Evolutionary conservation across 73 alveolate genomes (phyloP).

Genomic region (Strombidium stylifer): DNA sequence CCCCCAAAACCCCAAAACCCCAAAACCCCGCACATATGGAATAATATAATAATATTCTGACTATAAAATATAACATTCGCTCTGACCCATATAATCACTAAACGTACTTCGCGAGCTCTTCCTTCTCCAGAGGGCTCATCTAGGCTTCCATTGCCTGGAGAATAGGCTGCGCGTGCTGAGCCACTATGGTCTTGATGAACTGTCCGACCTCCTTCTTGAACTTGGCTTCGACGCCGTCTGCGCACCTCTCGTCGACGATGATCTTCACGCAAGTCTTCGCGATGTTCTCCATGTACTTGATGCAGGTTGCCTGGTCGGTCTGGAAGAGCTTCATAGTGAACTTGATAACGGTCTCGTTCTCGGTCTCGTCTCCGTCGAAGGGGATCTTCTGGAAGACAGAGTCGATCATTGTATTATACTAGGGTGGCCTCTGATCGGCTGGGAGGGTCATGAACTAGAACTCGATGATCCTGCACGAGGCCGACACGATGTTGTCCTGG

Average conservation of each 20-base stretch:
- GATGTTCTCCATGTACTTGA: conserved; percentile 41
- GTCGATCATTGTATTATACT: neutral
- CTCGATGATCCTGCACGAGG: conserved; percentile 41
- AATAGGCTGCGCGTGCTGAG: conserved; percentile 6
- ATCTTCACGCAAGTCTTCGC: conserved; percentile 42
- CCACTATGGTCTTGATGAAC: conserved; percentile 13
- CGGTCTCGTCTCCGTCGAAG: conserved; percentile 49
- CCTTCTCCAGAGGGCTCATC: conserved; percentile 41
- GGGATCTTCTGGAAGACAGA: conserved; percentile 42
- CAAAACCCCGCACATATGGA: neutral
- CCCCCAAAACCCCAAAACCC: neutral
- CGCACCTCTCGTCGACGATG: conserved; percentile 32
- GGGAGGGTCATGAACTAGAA: conserved; percentile 24
- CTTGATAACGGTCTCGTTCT: conserved; percentile 48
- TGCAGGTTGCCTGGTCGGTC: conserved; percentile 28
- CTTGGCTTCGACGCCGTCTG: conserved; percentile 21
- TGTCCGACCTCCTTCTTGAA: conserved; percentile 32
- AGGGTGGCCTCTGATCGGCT: conserved; percentile 6
- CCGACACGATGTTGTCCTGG: conserved; percentile 61
- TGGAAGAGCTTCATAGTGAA: conserved; percentile 31
- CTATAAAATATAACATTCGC: neutral
- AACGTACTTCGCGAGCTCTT: conserved; percentile 12
- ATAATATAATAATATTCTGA: too few species aligned
- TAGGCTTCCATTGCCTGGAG: conserved; percentile 10
- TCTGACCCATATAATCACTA: neutral